Conservation (phyloP, 306 rosid genomes). For the Bauhinia variegata region DNA sequence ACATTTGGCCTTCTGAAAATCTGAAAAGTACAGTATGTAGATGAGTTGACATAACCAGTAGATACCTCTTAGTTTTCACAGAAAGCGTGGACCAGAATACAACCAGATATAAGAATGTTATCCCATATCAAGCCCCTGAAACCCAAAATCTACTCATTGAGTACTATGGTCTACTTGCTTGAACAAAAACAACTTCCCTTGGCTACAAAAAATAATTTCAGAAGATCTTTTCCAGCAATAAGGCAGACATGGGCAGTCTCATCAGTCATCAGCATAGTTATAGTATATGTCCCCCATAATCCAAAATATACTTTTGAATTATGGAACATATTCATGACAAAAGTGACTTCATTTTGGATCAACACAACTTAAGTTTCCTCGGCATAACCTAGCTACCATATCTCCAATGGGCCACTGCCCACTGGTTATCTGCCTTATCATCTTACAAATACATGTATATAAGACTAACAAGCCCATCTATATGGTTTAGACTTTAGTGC, state of each 20-base stretch:
- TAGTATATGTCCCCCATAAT: not conserved
- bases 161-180: not conserved
- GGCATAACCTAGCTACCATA: too few species aligned
- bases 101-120: not conserved
- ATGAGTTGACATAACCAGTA: not conserved
- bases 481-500: too few species aligned
- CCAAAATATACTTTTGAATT: not conserved
- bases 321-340: not conserved
- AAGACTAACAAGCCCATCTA: not conserved
- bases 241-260: not conserved
- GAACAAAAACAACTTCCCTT: not conserved
- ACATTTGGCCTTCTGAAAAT: constrained; percentile 46
- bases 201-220: not conserved
- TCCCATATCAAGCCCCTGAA: not conserved
- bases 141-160: not conserved
- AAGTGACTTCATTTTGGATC: not conserved
- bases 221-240: not conserved
- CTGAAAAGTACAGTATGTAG: constrained; percentile 9
- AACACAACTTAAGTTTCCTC: not conserved
- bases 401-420: too few species aligned
- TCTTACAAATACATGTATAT: not conserved
- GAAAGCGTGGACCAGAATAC: not conserved
- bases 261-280: not conserved
- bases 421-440: too few species aligned
- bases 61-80: not conserved